Evolutionary conservation across 345 rosid genomes (phyloP).

Genomic region (Physaria fendleri): DNA sequence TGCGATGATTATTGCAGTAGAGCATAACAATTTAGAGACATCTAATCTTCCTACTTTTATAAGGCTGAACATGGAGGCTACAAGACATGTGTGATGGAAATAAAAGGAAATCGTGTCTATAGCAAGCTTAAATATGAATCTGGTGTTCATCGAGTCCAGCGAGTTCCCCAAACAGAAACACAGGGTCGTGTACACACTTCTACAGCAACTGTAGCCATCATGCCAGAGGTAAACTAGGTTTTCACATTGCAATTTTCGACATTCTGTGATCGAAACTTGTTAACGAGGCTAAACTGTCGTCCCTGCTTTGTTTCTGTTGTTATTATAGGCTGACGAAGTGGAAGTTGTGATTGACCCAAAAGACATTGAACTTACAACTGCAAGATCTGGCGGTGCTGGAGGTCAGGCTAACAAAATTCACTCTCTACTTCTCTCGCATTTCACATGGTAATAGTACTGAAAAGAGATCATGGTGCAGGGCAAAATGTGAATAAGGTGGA

Average conservation of each 20-base stretch:
- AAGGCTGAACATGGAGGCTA: conserved; percentile 95
- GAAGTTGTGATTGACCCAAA: conserved; percentile 92
- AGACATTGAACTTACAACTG: conserved; percentile 89
- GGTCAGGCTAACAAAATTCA: conserved; percentile 35
- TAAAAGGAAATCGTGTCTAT: conserved; percentile 78
- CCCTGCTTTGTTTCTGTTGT: not conserved
- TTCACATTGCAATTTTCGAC: not conserved
- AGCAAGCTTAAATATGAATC: conserved; percentile 93
- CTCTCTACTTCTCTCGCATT: conserved; percentile 2
- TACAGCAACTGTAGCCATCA: conserved; percentile 96
- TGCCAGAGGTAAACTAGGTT: conserved; percentile 71
- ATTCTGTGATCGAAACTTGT: not conserved
- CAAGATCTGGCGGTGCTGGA: conserved; percentile 99
- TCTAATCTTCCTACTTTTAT: conserved; percentile 15
- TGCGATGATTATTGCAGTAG: not conserved
- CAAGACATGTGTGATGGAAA: conserved; percentile 90
- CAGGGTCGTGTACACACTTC: conserved; percentile 97
- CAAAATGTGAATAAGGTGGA: conserved; percentile 98
- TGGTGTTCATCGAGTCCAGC: conserved; percentile 95
- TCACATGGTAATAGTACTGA: conserved; percentile 6
- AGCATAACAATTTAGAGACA: conserved; percentile 4
- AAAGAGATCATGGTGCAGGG: conserved; percentile 44
- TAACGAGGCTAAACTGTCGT: not conserved
- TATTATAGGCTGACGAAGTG: conserved; percentile 80
- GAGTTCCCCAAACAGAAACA: conserved; percentile 94